A percentile compares a stretch with the other conserved stretches of the same genome.
phyloP scores from a whole-genome alignment of 73 alveolate species.

The Paramecium caudatum region DNA sequence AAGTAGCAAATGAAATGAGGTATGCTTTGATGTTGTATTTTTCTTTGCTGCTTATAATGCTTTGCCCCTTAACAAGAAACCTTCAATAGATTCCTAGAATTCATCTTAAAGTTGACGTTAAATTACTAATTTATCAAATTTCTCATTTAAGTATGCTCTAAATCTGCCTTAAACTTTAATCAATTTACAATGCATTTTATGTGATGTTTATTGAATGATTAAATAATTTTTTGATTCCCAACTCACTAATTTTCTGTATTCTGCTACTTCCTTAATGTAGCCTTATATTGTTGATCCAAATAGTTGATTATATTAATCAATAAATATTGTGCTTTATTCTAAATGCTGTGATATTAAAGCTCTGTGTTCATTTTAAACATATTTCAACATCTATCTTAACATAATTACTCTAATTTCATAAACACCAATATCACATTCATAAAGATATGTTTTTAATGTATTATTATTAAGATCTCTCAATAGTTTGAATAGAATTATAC shows the following conservation, averaged over 20 bases:
- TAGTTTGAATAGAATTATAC: slow-evolving; percentile 65
- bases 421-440: slow-evolving; percentile 34
- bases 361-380: background rate
- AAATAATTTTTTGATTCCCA: slow-evolving; percentile 58
- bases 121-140: background rate
- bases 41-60: no score
- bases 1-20: slow-evolving; percentile 10
- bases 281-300: background rate
- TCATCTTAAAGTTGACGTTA: slow-evolving; percentile 12
- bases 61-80: background rate
- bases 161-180: slow-evolving; percentile 47
- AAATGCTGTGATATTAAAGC: background rate
- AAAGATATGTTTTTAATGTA: slow-evolving; percentile 3
- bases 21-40: background rate
- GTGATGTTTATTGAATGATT: slow-evolving; percentile 33
- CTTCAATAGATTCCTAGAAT: slow-evolving; percentile 14
- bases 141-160: slow-evolving; percentile 34
- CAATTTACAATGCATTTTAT: slow-evolving; percentile 51
- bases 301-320: background rate
- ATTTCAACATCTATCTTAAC: background rate
- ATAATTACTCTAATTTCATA: slow-evolving; percentile 35
- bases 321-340: slow-evolving; percentile 14
- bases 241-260: slow-evolving; percentile 59
- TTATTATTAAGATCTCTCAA: slow-evolving; percentile 11
- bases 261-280: slow-evolving; percentile 43